These are phyloP conservation scores for Fonsecaea multimorphosa DNA, from an alignment of 2,329 filamentous ascomycete species.

Conservation along the genomic window DNA sequence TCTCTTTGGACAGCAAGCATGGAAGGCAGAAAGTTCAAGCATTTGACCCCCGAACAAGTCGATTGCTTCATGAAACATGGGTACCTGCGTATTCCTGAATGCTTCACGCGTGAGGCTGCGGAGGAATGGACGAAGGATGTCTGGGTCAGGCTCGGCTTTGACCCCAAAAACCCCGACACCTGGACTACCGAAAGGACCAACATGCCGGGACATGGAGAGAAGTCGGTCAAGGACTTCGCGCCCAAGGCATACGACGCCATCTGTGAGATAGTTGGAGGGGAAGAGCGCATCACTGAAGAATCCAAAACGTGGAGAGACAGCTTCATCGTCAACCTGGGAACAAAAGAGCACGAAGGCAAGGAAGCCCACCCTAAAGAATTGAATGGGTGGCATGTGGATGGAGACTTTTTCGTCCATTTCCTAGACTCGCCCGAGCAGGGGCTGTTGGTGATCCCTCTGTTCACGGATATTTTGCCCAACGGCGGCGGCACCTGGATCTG, in stretches of 20 bases:
- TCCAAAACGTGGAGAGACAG: conserved; percentile 68
- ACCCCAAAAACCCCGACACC: conserved; percentile 66
- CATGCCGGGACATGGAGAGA: conserved; percentile 67
- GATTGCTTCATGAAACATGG: conserved; percentile 63
- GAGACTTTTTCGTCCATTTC: conserved; percentile 75
- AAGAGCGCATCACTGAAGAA: conserved; percentile 55
- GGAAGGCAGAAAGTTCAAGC: conserved; percentile 21
- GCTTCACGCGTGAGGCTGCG: conserved; percentile 58
- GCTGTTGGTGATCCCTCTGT: conserved; percentile 70
- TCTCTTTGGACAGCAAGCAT: conserved; percentile 1
- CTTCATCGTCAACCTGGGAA: conserved; percentile 73
- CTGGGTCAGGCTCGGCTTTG: conserved; percentile 71
- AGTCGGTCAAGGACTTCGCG: conserved; percentile 62
- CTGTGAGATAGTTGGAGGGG: conserved; percentile 69
- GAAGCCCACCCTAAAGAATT: conserved; percentile 60
- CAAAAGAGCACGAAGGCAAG: conserved; percentile 57
- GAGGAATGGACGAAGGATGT: conserved; percentile 57
- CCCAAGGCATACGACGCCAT: conserved; percentile 72
- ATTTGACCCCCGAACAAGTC: conserved; percentile 55
- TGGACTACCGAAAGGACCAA: conserved; percentile 68
- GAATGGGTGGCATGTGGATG: conserved; percentile 70
- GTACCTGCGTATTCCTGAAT: conserved; percentile 60
- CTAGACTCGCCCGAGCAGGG: conserved; percentile 73
- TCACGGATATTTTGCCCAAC: conserved; percentile 65
- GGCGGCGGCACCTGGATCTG: conserved; percentile 72